phyloP scores from a whole-genome alignment of 352 stramenopile genomes.

The Globisporangium cylindrosporum region DNA sequence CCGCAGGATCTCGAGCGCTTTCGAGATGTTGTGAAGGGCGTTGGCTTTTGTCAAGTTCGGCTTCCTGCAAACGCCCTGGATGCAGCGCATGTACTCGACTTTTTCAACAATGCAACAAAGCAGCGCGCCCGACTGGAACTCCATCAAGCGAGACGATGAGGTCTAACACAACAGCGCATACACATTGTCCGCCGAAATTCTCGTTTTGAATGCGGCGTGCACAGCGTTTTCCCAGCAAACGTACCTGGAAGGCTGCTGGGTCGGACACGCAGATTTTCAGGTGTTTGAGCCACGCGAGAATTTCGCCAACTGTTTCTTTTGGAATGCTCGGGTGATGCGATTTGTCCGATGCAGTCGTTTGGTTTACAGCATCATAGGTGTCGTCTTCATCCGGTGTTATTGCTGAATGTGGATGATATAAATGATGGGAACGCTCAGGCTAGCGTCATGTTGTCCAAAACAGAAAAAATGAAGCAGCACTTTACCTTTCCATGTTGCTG shows the following conservation, averaged over 20 bases:
- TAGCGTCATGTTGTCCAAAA: not conserved
- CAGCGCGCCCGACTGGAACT: conserved; percentile 63
- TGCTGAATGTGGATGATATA: too few relatives aligned
- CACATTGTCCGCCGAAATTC: not conserved
- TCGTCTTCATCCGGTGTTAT: not conserved
- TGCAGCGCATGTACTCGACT: conserved; percentile 60
- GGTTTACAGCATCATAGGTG: not conserved
- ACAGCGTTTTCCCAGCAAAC: not conserved
- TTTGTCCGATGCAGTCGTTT: not conserved
- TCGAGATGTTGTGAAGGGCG: conserved; percentile 72
- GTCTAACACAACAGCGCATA: conserved; percentile 22
- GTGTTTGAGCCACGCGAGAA: conserved; percentile 39
- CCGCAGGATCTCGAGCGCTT: conserved; percentile 56
- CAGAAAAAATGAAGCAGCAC: not conserved
- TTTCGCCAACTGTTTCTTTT: conserved; percentile 14
- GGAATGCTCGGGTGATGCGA: not conserved
- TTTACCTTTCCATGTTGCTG: not conserved
- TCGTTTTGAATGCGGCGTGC: too few relatives aligned
- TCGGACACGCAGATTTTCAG: conserved; percentile 31
- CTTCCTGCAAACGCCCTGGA: conserved; percentile 43
- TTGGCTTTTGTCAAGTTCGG: conserved; percentile 42
- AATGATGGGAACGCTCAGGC: too few relatives aligned
- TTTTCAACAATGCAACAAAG: conserved; percentile 67
- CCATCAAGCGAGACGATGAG: conserved; percentile 20
- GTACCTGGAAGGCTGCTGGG: conserved; percentile 32